Evolutionary conservation across 106 monocot genomes (phyloP).

Genomic region (Platanthera guangdongensis): DNA sequence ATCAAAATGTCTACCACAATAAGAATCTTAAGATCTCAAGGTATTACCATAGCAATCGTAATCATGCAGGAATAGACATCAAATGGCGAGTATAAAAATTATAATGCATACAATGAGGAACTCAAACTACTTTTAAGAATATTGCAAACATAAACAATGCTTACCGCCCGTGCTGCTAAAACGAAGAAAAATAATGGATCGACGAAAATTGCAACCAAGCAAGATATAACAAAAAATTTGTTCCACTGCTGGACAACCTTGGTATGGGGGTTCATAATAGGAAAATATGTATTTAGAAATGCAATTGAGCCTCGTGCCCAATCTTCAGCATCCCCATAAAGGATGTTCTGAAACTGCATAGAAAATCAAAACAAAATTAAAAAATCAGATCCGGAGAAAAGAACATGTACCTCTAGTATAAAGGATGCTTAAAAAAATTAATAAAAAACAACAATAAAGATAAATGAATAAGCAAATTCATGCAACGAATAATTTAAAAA

Average conservation of each 20-base stretch:
- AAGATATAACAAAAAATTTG: slow-evolving; percentile 77
- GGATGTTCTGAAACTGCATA: slow-evolving; percentile 19
- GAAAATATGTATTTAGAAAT: slow-evolving; percentile 13
- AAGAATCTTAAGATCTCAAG: not conserved
- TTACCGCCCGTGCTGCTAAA: slow-evolving; percentile 48
- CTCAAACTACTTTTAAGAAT: not conserved
- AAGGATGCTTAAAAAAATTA: not conserved
- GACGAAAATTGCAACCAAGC: slow-evolving; percentile 66
- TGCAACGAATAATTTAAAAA: not conserved
- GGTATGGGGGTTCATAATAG: slow-evolving; percentile 63
- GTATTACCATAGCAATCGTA: not conserved
- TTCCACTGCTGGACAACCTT: slow-evolving; percentile 70
- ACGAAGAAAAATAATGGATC: slow-evolving; percentile 83
- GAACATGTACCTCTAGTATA: not conserved
- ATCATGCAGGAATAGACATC: not conserved
- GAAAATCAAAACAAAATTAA: not conserved
- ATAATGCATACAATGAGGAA: not conserved
- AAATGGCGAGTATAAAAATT: not conserved
- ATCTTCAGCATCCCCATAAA: slow-evolving; percentile 16
- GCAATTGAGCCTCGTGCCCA: slow-evolving; percentile 9
- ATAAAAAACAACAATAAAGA: not conserved
- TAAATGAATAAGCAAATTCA: not conserved
- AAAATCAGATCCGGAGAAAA: not conserved
- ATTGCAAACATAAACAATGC: not conserved
- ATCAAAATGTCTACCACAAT: not conserved